Conservation (phyloP, 2,329 filamentous ascomycete species). For the Daldinia eschscholtzii region DNA sequence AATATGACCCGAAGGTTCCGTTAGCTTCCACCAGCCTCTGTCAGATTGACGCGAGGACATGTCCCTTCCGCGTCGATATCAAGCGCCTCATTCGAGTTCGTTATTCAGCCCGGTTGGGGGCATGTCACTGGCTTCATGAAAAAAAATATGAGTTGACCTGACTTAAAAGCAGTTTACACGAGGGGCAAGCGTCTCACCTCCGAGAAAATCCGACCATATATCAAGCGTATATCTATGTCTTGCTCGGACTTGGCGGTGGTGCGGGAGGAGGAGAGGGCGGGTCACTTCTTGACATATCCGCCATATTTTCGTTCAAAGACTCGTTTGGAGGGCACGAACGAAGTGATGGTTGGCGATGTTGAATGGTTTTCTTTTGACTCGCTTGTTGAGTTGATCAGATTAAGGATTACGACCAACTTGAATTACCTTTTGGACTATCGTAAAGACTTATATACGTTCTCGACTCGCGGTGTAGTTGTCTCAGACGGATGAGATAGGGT, state of each 20-base stretch:
- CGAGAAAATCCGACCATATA: conserved; percentile 8
- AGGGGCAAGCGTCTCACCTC: conserved; percentile 28
- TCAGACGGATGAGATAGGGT: conserved; percentile 3
- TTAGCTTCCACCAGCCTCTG: neutral
- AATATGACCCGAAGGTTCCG: conserved; percentile 1
- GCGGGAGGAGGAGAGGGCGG: conserved; percentile 46
- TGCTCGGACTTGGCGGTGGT: conserved; percentile 36
- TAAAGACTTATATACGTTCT: conserved; percentile 4
- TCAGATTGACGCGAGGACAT: neutral
- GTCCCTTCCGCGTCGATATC: neutral
- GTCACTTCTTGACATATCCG: conserved; percentile 53
- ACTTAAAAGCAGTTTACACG: neutral
- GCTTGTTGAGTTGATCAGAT: neutral
- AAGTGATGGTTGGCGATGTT: neutral
- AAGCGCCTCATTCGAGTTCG: neutral
- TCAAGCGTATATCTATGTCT: neutral
- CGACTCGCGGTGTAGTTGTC: conserved; percentile 7
- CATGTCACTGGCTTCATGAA: conserved; percentile 14
- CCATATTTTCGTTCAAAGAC: conserved; percentile 5
- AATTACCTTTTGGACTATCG: conserved; percentile 6
- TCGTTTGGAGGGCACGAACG: neutral
- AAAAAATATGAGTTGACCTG: conserved; percentile 22
- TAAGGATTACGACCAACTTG: neutral
- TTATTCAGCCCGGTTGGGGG: neutral
- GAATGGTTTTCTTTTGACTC: neutral